Conservation (phyloP, 148 eudicot genomes). For the Silene latifolia region DNA sequence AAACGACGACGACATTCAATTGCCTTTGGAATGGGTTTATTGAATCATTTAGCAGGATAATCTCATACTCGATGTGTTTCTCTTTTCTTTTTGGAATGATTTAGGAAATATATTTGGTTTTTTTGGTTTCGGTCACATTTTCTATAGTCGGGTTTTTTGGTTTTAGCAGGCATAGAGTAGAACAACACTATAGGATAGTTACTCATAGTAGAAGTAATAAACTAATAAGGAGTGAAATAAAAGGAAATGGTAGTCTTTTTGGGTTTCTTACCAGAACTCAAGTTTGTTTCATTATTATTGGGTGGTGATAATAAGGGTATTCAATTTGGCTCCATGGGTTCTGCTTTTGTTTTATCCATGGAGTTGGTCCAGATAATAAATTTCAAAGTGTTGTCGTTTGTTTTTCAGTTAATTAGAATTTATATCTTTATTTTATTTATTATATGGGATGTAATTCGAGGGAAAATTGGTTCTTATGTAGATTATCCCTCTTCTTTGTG, state of each 20-base stretch:
- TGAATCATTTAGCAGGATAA: not conserved
- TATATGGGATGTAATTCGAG: not conserved
- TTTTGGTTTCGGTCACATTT: too few species aligned
- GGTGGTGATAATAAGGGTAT: conserved; percentile 7
- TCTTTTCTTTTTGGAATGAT: not conserved
- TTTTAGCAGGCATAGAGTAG: conserved; percentile 10
- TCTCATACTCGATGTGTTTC: not conserved
- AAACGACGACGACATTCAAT: conserved; percentile 17
- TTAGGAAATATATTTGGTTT: not conserved
- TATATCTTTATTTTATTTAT: not conserved
- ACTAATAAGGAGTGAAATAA: not conserved
- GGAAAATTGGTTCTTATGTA: not conserved
- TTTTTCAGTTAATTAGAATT: not conserved
- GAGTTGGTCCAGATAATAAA: conserved; percentile 17
- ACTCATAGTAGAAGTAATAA: not conserved
- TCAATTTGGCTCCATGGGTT: conserved; percentile 22
- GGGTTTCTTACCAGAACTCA: not conserved
- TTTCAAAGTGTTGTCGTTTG: not conserved
- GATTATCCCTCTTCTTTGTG: not conserved
- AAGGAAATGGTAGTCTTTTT: not conserved
- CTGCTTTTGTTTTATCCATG: conserved; percentile 17
- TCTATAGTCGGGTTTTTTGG: too few species aligned
- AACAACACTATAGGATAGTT: conserved; percentile 4
- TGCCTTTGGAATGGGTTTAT: conserved; percentile 30
- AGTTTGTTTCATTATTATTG: conserved; percentile 6